Base-by-base conservation (phyloP, 257 asterid species). In the Jacaranda copaia region DNA sequence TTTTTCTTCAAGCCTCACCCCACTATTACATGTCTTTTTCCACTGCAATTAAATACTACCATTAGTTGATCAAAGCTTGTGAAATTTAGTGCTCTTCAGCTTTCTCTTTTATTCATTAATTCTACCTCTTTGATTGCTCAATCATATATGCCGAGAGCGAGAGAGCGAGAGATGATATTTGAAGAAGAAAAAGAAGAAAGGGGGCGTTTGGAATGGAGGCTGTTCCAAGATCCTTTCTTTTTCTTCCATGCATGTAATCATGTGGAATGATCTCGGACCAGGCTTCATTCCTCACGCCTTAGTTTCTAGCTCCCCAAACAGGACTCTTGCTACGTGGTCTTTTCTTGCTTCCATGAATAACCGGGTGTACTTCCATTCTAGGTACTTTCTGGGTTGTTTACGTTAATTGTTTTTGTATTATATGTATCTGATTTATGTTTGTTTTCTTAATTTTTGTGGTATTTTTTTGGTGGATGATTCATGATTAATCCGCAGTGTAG, bases 181-280 rank as follows among this genome's bases (percentile, higher is more conserved):
- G 32, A 60, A 19, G 3, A 11, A 9, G 51, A 38, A 40, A 49
- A 20, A 45, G 12, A 69, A 64, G 81, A 75, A 83, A 79, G 79
- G 78, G 76, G 90, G 93, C 46, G 96, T 92, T 81, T 77, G 97
- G 94, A 92, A 85, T 88, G 97, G 73, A 90, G 97, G 82, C 92
- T 90, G 97, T 68, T 81, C 85, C 85, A 74, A 84, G 88, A 84
- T 79, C 84, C 40, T 8, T 32, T 18, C 14, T 18, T 7, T 4
- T 42, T 42, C n/a, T 13, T 42, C 25, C 72, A 56, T 78, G 63
- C 75, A 73, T 53, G 59, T 12, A n/a, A 10, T 25, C 0, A 6
- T 5, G 0, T 66, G 5, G 9, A 16, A 48, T 57, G 88, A 80
- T 92, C 90, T 92, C 97, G 97, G 97, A 92, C 96, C 97, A 92